Conservation (phyloP, 2,329 filamentous ascomycete species). For the Aureobasidium subglaciale region DNA sequence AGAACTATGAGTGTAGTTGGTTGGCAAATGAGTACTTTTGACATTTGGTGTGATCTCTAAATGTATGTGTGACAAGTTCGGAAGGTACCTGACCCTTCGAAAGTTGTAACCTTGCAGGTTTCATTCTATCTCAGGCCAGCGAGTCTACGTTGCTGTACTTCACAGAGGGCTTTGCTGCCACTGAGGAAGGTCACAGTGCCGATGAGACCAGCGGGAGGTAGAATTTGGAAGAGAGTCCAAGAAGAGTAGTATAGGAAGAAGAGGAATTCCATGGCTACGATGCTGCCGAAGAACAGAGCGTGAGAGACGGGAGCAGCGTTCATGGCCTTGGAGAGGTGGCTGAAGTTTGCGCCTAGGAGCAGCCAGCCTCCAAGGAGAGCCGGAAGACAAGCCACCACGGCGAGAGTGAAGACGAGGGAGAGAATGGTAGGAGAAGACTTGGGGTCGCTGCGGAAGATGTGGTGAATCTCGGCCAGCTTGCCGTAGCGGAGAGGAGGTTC, state of each 20-base stretch:
- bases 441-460: slow-evolving; percentile 77
- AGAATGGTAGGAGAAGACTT: slow-evolving; percentile 74
- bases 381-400: slow-evolving; percentile 67
- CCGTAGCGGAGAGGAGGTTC: slow-evolving; percentile 73
- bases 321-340: slow-evolving; percentile 69
- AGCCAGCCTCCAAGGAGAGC: slow-evolving; percentile 68
- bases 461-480: slow-evolving; percentile 76
- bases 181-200: slow-evolving; percentile 71
- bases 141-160: slow-evolving; percentile 83
- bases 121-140: slow-evolving; percentile 62
- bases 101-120: background rate
- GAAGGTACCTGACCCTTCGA: background rate
- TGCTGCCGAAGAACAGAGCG: slow-evolving; percentile 74
- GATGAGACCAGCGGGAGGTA: slow-evolving; percentile 65
- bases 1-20: background rate
- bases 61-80: background rate
- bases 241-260: slow-evolving; percentile 91
- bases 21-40: slow-evolving; percentile 6
- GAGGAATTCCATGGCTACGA: slow-evolving; percentile 79
- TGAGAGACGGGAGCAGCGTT: slow-evolving; percentile 73
- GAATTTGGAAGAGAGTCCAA: slow-evolving; percentile 86
- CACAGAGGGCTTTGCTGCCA: slow-evolving; percentile 80
- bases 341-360: slow-evolving; percentile 72
- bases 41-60: slow-evolving; percentile 13
- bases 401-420: slow-evolving; percentile 67